Evolutionary conservation across 345 rosid species (phyloP), one percentile per base, ranked within the genome.

Genomic region (Linum lewisii): DNA sequence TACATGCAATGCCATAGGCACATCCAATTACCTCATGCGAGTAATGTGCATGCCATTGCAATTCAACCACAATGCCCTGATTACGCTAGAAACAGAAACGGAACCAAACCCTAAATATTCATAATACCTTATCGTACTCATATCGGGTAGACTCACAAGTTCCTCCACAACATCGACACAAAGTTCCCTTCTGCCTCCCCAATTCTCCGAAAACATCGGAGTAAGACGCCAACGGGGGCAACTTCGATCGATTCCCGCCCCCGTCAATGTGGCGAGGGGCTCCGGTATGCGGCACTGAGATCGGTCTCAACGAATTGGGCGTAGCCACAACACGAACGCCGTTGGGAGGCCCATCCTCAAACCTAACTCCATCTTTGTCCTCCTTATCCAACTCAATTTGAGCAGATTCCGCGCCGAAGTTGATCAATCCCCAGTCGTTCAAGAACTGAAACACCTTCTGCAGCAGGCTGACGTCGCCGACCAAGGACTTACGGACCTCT

Each of bases 401-500:
- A 20, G 51, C 18, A 2, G 67, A 60, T 5, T 65, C 45, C 0
- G 72, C 76, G 3, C 73, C 71, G 64, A 82, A 87, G 65, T 93
- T 93, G 73, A 93, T 82, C 69, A 93, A 61, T 15, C 99, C 96
- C 86, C 91, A 84, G 2, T 61, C 69, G 18, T 89, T 81, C 68
- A 93, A 69, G 63, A 84, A 87, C 50, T 62, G 66, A 65, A 93
- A 93, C 15, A 87, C 87, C 78, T 87, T 93, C 16, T 54, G 82
- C 49, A 87, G 87, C 71, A 93, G 72, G 60, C 71, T 73, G 72
- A 89, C 97, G 69, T 93, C 97, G 50, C 95, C 95, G 21, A 93
- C 79, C 21, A 89, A 82, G 15, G 78, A 79, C 64, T 85, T 89
- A 19, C 96, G 90, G 51, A 87, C 66, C 44, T 85, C 81, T 7